Evolutionary conservation across 108 stramenopile species (phyloP), one percentile per base, ranked within the genome.

Genomic region (Heterococcus sp.): DNA sequence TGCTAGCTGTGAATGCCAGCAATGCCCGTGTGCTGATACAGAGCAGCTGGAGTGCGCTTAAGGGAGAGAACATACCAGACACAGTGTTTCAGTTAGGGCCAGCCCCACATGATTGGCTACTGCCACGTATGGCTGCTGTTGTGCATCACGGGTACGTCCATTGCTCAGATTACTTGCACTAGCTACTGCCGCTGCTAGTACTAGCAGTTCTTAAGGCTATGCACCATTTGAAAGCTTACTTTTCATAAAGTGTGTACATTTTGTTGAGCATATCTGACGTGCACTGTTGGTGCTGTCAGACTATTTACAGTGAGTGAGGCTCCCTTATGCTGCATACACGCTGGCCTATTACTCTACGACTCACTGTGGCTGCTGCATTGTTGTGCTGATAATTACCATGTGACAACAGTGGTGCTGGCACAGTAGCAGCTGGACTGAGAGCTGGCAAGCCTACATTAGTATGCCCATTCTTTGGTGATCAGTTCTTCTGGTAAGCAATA

Each of bases 401-500:
- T 58, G 46, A 21, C 46, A 58, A 21, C 46, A 58, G 46, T 21
- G 46, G 46, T 14, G 46, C 46, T 58, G 46, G 46, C 46, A 58
- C 46, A 8, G 46, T 58, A 14, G 46, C 46, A 8, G 46, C 46
- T 58, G 46, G 46, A 14, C 46, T 58, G 46, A 8, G 46, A 21
- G 46, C 46, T 8, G 21, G 46, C 46, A 58, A 58, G 14, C 46
- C 46, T 8, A 14, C 46, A 58, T 58, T 58, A n/a, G n/a, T 83
- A 27, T 75, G 74, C 31, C 82, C 82, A 26, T 74, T 83, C 32
- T 83, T 83, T 65, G 82, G 82, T n/a, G 82, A 83, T 35, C 82
- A 83, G 66, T 76, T 69, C 37, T 83, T 83, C 40, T 83, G 82
- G n/a, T n/a, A n/a, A n/a, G n/a, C n/a, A n/a, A n/a, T n/a, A n/a